Evolutionary conservation across 1,139 yeast genomes (phyloP).

Genomic region (Taphrina populina): DNA sequence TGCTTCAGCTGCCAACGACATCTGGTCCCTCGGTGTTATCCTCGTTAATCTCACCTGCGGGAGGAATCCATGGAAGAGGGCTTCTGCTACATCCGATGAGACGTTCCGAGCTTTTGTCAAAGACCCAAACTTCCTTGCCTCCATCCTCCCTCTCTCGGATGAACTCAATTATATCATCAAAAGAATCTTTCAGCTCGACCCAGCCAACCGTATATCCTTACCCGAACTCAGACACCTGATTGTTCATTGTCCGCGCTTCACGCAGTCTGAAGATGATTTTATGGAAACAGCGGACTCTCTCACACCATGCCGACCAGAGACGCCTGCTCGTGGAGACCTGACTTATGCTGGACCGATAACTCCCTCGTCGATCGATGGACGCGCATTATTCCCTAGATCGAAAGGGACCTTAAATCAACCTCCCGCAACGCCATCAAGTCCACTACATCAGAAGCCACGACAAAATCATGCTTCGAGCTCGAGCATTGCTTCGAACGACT

Average conservation of each 20-base stretch:
- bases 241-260: conserved; percentile 40
- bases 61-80: conserved; percentile 89
- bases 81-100: conserved; percentile 59
- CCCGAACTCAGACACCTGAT: conserved; percentile 47
- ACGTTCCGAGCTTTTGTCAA: conserved; percentile 56
- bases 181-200: conserved; percentile 60
- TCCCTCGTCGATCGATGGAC: conserved; percentile 27
- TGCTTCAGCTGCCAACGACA: conserved; percentile 69
- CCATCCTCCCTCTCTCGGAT: conserved; percentile 65
- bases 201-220: conserved; percentile 61
- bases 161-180: conserved; percentile 60
- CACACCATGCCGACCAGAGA: conserved; percentile 1
- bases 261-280: conserved; percentile 26
- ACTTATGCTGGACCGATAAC: conserved; percentile 18
- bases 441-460: conserved; percentile 7
- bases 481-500: conserved; percentile 20
- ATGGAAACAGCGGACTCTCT: conserved; percentile 20
- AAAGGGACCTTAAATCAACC: conserved; percentile 1
- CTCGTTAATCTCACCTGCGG: conserved; percentile 77
- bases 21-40: conserved; percentile 85
- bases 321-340: conserved; percentile 1
- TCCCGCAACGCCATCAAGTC: conserved; percentile 11
- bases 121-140: conserved; percentile 56
- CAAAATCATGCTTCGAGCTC: conserved; percentile 24
- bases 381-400: conserved; percentile 4